Evolutionary conservation across 176 grass and related monocot genomes (phyloP).

Genomic region (Cenchrus fungigraminus): DNA sequence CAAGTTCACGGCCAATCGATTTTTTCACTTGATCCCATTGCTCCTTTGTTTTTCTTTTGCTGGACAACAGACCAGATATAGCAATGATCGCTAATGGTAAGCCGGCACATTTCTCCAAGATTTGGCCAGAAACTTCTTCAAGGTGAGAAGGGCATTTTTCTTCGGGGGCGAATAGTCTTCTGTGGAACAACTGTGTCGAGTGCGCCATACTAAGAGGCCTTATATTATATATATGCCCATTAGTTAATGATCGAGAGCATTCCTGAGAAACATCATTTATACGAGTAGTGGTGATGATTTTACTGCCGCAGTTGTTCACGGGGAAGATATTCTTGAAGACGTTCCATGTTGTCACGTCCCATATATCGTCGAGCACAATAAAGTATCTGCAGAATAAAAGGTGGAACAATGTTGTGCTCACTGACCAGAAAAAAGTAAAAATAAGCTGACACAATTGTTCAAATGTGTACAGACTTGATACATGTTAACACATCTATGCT

Average conservation of each 20-base stretch:
- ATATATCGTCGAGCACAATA: not conserved
- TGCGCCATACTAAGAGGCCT: not conserved
- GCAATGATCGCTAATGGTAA: not conserved
- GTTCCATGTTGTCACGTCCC: not conserved
- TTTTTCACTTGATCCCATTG: not conserved
- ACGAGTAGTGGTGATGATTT: not conserved
- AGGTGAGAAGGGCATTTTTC: not conserved
- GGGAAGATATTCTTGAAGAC: not conserved
- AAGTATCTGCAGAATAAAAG: not conserved
- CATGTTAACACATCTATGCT: too few relatives aligned
- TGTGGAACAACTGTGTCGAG: not conserved
- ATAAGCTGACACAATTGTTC: not conserved
- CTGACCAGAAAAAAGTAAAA: not conserved
- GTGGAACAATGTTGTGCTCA: not conserved
- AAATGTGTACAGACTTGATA: not conserved
- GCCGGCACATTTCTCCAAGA: not conserved
- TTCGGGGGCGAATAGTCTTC: not conserved
- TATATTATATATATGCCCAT: not conserved
- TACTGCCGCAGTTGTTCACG: not conserved
- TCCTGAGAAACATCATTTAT: not conserved
- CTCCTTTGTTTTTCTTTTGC: not conserved
- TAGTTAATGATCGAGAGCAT: not conserved
- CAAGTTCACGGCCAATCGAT: not conserved
- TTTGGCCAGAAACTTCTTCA: not conserved
- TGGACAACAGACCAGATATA: not conserved